These are phyloP conservation scores for Mycena vulgaris DNA, from an alignment of 768 basidiomycete species.

Conservation along the genomic window DNA sequence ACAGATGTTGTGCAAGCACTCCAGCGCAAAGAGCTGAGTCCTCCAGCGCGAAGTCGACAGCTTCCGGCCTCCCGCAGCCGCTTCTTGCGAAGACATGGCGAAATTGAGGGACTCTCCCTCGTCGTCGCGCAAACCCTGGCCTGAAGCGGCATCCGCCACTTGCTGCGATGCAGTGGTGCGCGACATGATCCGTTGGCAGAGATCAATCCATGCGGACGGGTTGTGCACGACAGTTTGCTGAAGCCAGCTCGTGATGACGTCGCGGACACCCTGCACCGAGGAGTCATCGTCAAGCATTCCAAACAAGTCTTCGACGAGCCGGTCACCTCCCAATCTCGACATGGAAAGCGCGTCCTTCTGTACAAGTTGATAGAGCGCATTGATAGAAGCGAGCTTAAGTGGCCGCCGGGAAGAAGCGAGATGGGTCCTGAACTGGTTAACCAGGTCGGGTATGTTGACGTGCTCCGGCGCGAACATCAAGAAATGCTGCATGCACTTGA, in stretches of 20 bases:
- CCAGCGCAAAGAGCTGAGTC: constrained; percentile 94
- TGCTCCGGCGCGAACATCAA: constrained; percentile 95
- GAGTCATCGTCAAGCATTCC: constrained; percentile 96
- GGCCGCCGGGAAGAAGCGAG: constrained; percentile 87
- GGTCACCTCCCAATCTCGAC: constrained; percentile 95
- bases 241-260: constrained; percentile 95
- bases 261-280: constrained; percentile 92
- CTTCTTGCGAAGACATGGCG: constrained; percentile 63
- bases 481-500: constrained; percentile 96
- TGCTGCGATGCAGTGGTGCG: constrained; percentile 90
- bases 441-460: constrained; percentile 85
- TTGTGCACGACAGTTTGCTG: constrained; percentile 94
- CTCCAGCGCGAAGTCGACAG: constrained; percentile 90
- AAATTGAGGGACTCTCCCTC: constrained; percentile 93
- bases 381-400: constrained; percentile 94
- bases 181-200: constrained; percentile 98
- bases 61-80: constrained; percentile 53
- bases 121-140: constrained; percentile 80
- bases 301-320: constrained; percentile 94
- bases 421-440: constrained; percentile 83
- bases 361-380: constrained; percentile 96
- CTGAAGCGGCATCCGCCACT: constrained; percentile 73
- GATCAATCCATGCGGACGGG: constrained; percentile 97
- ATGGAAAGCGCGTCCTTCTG: constrained; percentile 94
- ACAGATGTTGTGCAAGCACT: constrained; percentile 93